These are phyloP conservation scores for Gamsiella multidivaricata DNA, from an alignment of 192 early-diverging fungal species.

Conservation along the genomic window DNA sequence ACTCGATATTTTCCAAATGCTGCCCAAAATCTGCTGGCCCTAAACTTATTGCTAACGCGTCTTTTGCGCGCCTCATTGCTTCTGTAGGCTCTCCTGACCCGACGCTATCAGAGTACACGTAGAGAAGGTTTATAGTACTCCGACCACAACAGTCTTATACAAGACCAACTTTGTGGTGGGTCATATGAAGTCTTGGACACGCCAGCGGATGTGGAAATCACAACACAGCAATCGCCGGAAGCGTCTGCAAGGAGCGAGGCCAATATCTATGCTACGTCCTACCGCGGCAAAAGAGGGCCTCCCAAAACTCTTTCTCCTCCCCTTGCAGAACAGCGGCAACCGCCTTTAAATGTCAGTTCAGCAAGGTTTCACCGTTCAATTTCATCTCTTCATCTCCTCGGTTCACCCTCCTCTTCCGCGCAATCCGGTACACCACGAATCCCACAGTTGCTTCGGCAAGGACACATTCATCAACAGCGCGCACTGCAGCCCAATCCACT, in stretches of 20 bases:
- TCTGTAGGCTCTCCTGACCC: not conserved
- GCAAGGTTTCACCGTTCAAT: not conserved
- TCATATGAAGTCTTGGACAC: not conserved
- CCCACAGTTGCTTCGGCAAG: not conserved
- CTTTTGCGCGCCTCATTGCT: not conserved
- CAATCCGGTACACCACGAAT: too few relatives aligned
- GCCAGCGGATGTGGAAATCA: not conserved
- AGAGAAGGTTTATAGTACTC: too few relatives aligned
- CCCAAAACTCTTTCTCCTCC: constrained; percentile 1
- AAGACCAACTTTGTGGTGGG: not conserved
- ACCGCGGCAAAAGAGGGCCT: not conserved
- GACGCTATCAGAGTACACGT: not conserved
- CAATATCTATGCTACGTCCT: not conserved
- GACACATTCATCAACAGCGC: not conserved
- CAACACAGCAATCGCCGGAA: not conserved
- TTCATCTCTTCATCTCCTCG: not conserved
- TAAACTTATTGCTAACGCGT: not conserved
- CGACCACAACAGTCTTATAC: not conserved
- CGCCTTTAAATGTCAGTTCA: not conserved
- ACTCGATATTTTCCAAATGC: not conserved
- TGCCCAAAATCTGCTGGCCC: not conserved
- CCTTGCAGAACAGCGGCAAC: not conserved
- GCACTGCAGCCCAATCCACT: not conserved
- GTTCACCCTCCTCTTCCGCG: not conserved
- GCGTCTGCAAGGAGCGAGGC: not conserved